Evolutionary conservation across 768 basidiomycete genomes (phyloP).

Genomic region (Pleurotus djamor): DNA sequence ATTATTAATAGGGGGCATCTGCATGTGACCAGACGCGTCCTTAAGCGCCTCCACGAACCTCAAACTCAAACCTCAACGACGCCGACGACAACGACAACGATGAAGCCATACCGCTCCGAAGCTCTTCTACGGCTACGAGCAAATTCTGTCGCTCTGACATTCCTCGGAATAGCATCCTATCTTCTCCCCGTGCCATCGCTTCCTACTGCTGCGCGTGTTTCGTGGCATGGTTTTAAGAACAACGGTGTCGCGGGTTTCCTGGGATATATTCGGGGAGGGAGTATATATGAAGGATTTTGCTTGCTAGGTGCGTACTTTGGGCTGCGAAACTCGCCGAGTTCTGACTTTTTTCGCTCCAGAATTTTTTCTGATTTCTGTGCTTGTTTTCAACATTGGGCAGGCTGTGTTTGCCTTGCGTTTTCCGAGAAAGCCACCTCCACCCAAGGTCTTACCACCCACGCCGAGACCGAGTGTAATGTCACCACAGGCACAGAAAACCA

Average conservation of each 20-base stretch:
- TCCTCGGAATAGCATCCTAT: not conserved
- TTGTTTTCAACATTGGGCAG: not conserved
- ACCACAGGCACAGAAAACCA: not conserved
- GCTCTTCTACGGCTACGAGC: not conserved
- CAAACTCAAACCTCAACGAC: too few species aligned
- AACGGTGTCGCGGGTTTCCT: not conserved
- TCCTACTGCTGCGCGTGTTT: not conserved
- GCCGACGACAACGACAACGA: too few species aligned
- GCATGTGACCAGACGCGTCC: too few species aligned
- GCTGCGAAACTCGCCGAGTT: not conserved
- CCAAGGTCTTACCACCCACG: not conserved
- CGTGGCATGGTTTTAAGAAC: not conserved
- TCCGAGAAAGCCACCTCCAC: not conserved
- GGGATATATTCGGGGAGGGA: too few species aligned
- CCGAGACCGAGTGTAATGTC: not conserved
- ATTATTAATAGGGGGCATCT: too few species aligned
- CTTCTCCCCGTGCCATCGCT: constrained; percentile 1
- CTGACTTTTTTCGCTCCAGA: not conserved
- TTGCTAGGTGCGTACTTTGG: not conserved
- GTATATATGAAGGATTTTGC: not conserved
- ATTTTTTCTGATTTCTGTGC: not conserved
- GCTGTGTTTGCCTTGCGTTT: constrained; percentile 1
- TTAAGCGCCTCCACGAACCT: too few species aligned
- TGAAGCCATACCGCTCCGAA: constrained; percentile 2
- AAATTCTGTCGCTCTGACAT: not conserved